phyloP scores from a whole-genome alignment of 164 flowering plant genomes.

The Vitis amurensis region DNA sequence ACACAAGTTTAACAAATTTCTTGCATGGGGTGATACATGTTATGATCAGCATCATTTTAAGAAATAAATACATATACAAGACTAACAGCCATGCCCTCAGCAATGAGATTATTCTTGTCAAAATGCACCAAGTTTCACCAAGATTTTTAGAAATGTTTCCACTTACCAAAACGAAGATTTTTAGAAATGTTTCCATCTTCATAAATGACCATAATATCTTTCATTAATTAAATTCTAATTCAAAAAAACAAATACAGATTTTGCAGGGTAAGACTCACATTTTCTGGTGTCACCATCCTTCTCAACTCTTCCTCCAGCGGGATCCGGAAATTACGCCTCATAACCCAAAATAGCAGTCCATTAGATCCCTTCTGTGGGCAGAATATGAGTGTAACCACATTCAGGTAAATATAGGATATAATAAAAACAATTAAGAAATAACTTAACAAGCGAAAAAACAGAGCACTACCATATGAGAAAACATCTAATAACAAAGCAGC shows the following conservation, averaged over 20 bases:
- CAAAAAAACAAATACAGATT: neutral
- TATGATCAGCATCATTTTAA: too few species aligned
- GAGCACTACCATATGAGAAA: too few species aligned
- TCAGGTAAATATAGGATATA: neutral
- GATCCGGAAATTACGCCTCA: slow-evolving; percentile 75
- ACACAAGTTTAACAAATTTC: too few species aligned
- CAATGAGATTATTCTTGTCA: too few species aligned
- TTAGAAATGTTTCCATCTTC: too few species aligned
- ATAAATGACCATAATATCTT: too few species aligned
- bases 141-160: too few species aligned
- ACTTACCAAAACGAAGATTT: too few species aligned
- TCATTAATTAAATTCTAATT: neutral
- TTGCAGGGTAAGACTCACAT: slow-evolving; percentile 50
- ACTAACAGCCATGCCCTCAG: too few species aligned
- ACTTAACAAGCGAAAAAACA: neutral
- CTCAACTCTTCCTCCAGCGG: slow-evolving; percentile 85
- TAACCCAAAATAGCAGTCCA: slow-evolving; percentile 70
- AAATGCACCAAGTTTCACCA: too few species aligned
- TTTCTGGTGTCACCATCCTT: slow-evolving; percentile 88
- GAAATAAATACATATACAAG: too few species aligned
- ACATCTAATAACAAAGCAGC: neutral
- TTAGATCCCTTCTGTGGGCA: slow-evolving; percentile 51
- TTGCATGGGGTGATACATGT: too few species aligned
- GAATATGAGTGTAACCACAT: slow-evolving; percentile 7
- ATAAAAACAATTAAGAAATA: neutral